phyloP scores from a whole-genome alignment of 768 basidiomycete species.

The Lactarius hengduanensis region DNA sequence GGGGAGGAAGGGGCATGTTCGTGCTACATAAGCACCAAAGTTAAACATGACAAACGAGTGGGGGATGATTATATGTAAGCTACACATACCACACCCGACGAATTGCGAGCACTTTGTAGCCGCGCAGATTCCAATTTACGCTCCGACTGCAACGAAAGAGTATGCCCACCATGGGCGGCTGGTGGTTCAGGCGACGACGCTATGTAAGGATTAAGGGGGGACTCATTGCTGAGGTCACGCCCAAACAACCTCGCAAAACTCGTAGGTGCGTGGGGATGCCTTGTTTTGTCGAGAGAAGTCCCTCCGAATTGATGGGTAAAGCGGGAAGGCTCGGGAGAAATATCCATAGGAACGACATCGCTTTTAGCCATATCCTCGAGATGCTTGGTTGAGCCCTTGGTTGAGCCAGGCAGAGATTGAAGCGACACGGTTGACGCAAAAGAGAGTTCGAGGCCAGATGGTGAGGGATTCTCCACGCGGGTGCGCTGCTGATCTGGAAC shows the following conservation, averaged over 20 bases:
- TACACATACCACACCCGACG: constrained; percentile 30
- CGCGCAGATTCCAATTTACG: constrained; percentile 33
- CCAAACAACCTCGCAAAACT: constrained; percentile 69
- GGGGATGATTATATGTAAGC: constrained; percentile 21
- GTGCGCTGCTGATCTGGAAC: constrained; percentile 38
- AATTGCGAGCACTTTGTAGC: constrained; percentile 31
- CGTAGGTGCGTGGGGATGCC: constrained; percentile 65
- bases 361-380: constrained; percentile 44
- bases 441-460: constrained; percentile 77
- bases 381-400: constrained; percentile 44
- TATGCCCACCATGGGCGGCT: constrained; percentile 45
- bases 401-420: constrained; percentile 56
- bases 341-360: constrained; percentile 71
- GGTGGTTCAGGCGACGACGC: constrained; percentile 38
- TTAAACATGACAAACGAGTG: constrained; percentile 28
- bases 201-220: constrained; percentile 33
- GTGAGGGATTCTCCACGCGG: constrained; percentile 62
- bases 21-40: constrained; percentile 32
- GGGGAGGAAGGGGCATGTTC: constrained; percentile 45
- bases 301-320: constrained; percentile 33
- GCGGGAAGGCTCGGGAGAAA: constrained; percentile 62
- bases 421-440: constrained; percentile 83
- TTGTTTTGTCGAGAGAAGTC: constrained; percentile 34
- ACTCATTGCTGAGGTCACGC: constrained; percentile 64
- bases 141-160: constrained; percentile 63